Base-by-base conservation (phyloP, 139 green algal species). In the Edaphochlamys debaryana region DNA sequence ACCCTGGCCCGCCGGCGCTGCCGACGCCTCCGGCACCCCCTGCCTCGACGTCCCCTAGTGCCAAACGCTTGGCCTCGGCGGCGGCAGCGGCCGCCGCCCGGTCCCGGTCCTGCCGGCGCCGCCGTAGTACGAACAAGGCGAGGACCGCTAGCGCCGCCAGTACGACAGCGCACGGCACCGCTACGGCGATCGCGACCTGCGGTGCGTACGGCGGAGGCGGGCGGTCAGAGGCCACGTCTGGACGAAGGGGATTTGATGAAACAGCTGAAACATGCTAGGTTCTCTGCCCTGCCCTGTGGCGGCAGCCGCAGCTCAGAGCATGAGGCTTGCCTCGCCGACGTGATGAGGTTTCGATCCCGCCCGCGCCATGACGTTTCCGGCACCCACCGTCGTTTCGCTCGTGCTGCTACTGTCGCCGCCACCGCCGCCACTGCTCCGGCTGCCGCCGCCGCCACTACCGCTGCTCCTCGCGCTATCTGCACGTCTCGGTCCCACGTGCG, bases 181-280 rank as follows among this genome's bases (percentile, higher is more conserved):
- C 74, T 4, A 71, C 58, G 7, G 58, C 74, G 8, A 71, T 32
- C 30, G 45, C 25, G 40, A 71, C 23, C 74, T 81, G 74, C n/a
- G n/a, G n/a, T n/a, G n/a, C n/a, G n/a, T n/a, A n/a, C n/a, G n/a
- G n/a, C n/a, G n/a, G n/a, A n/a, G n/a, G n/a, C n/a, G n/a, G n/a
- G n/a, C n/a, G n/a, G n/a, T n/a, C n/a, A n/a, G n/a, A n/a, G n/a
- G n/a, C n/a, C n/a, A 22, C 4, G 37, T 6, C 0, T n/a, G 34
- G 27, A 27, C 2, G 8, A 29, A 15, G 48, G 11, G 15, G 11
- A 9, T 15, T 23, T 15, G 11, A 15, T 23, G 48, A 54, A 54
- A 15, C 48, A 9, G 11, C 48, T 23, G 48, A 15, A 54, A 54
- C 11, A 54, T 54, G 48, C 48, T 23, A 9, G 11, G 48, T 54